phyloP scores from a whole-genome alignment of 1,284 basidiomycete species.

The Ceratobasidium sp. region DNA sequence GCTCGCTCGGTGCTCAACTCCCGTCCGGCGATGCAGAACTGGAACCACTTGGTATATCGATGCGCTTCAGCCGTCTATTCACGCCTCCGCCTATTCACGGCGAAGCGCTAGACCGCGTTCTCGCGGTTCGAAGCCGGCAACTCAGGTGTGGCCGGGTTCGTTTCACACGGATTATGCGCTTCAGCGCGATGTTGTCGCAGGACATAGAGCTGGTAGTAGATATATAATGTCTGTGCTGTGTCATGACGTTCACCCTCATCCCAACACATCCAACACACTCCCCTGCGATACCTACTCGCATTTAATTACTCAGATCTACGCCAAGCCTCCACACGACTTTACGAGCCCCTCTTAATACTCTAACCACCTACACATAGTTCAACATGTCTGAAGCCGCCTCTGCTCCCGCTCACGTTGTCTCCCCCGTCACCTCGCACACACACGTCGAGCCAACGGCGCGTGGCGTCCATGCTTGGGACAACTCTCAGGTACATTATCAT shows the following conservation, averaged over 20 bases:
- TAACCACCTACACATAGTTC: constrained; percentile 6
- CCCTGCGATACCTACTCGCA: background rate
- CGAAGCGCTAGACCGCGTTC: constrained; percentile 5
- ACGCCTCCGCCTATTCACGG: too few relatives aligned
- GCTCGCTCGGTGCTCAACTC: constrained; percentile 8
- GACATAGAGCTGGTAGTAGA: background rate
- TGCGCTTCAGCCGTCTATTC: background rate
- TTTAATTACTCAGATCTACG: constrained; percentile 6
- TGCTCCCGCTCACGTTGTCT: constrained; percentile 13
- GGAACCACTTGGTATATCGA: background rate
- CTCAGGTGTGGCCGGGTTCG: constrained; percentile 21
- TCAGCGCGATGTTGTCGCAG: constrained; percentile 12
- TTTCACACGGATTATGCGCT: constrained; percentile 16
- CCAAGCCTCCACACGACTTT: background rate
- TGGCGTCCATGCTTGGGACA: constrained; percentile 25
- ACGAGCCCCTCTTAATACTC: constrained; percentile 13
- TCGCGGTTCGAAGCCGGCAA: constrained; percentile 3
- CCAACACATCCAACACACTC: constrained; percentile 3
- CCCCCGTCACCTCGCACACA: constrained; percentile 30
- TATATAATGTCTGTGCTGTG: constrained; percentile 24
- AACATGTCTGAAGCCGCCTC: constrained; percentile 31
- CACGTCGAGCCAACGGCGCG: constrained; percentile 29
- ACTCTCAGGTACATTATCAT: constrained; percentile 20
- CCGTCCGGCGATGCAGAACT: constrained; percentile 7
- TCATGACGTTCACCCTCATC: background rate